Base-by-base conservation (phyloP, 208 protist genomes). In the Trypanosoma melophagium region DNA sequence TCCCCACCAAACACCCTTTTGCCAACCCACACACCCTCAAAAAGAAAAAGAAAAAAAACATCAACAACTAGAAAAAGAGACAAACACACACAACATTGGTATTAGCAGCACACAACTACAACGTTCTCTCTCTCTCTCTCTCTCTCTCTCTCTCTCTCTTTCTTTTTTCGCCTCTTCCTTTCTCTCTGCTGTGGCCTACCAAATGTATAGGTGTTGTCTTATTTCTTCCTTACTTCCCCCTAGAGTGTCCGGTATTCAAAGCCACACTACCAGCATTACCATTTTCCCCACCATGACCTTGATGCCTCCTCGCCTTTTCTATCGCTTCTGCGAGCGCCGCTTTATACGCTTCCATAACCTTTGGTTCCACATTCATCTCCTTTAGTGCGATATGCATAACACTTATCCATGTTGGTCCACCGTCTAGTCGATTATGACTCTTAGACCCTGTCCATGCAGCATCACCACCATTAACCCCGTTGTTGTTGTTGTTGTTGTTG, bases 321-420 rank as follows among this genome's bases (percentile, higher is more conserved):
- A 77, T 74, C 31, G 80, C 76, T 8, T 54, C 55, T 14, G 63
- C 57, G 24, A 94, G 81, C n/a, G 41, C 58, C 13, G 38, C 57
- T 64, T 79, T 79, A 66, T 80, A 90, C 12, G 61, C 87, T 40
- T 87, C 75, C 25, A 83, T 60, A 2, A 87, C 76, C 22, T 77
- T 64, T 53, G 74, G 69, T 21, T 81, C 80, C 31, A 92, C 68
- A 44, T 79, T 70, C 58, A 93, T 78, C 54, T 95, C 86, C 13
- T 79, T 80, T 58, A 95, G 77, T 16, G 80, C 79, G 19, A 88
- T 73, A 69, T 84, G 79, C 78, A 95, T 78, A 57, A 86, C 89
- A 14, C 75, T 80, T 12, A 75, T 62, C 49, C 91, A 83, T 12
- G 77, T 81, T 2, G 68, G 75, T 9, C 81, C 62, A 19, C 55